Conservation (phyloP, 2,329 filamentous ascomycete genomes). For the Colletotrichum horii region DNA sequence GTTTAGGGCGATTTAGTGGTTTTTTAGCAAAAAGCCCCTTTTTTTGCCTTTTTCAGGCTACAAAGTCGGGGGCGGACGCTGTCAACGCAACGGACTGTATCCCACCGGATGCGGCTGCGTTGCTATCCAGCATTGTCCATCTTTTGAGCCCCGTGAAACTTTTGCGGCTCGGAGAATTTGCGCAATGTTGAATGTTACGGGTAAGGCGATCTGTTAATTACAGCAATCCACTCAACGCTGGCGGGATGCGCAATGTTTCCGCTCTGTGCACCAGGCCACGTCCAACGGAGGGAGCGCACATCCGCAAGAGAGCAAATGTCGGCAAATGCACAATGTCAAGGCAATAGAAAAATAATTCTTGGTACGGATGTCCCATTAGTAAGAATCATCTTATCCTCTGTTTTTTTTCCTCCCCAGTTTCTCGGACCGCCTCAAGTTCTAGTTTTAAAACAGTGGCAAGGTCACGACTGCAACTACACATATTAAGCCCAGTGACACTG, state of each 20-base stretch:
- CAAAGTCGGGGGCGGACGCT: too few species aligned
- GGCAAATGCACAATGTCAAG: neutral
- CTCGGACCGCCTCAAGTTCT: neutral
- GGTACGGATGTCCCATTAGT: neutral
- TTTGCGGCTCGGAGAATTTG: neutral
- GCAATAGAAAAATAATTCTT: too few species aligned
- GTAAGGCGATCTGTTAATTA: neutral
- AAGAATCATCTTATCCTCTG: accelerated
- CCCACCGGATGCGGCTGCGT: neutral
- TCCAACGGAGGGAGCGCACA: neutral
- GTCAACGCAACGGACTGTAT: too few species aligned
- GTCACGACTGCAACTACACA: neutral
- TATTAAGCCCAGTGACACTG: neutral
- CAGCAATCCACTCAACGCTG: neutral
- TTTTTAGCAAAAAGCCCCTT: too few species aligned
- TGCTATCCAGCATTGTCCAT: neutral
- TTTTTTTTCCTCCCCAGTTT: neutral
- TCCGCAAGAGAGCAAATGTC: neutral
- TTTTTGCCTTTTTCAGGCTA: too few species aligned
- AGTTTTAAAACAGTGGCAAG: neutral
- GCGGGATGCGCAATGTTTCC: neutral
- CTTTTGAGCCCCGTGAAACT: neutral
- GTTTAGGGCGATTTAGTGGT: too few species aligned
- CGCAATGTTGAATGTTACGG: neutral
- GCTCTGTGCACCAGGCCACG: neutral